Evolutionary conservation across 2,329 filamentous ascomycete species (phyloP), one percentile per base, ranked within the genome.

Genomic region (Colletotrichum kahawae): DNA sequence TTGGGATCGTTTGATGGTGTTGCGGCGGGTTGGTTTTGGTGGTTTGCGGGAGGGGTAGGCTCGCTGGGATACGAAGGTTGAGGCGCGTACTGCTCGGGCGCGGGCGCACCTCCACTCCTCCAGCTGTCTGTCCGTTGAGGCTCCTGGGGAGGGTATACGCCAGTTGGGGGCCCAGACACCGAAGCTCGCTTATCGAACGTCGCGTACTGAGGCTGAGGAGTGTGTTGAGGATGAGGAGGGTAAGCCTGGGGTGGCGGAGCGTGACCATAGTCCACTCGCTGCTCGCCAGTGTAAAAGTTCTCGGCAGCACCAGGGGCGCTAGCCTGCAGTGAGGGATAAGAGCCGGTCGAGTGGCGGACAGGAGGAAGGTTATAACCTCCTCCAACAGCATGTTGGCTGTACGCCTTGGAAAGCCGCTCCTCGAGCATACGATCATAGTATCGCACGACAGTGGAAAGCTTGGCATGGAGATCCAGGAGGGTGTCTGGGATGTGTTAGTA

Each of bases 371-470:
- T 90, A 78, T 95, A 95, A 3, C 90, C 90, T 4, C 90, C 90
- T 13, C 92, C 90, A 24, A 95, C 86, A 57, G 85, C 92, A 79
- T 96, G 94, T 80, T 98, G 95, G 77, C 92, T 94, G 82, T 98
- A 98, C 2, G 97, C 96, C 83, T 94, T 97, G 10, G 95, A 98
- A 31, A 99, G 88, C 51, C 97, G 92, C 77, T 99, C 97, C 84
- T 99, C 97, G 18, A 99, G 90, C 97, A 99, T 98, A 54, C 95
- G 93, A 83, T 99, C 97, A 82, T 99, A 99, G 82, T 98, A 98
- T 38, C 97, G 92, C 7, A 99, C 97, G 31, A 98, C 97, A 0
- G 96, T 98, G 0, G 96, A 97, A 29, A 99, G 88, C 83, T 99
- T 99, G 21, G 95, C 94, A 82, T 99, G 97, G 1, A 99, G 88